phyloP scores from a whole-genome alignment of 1,284 basidiomycete species.

The Vanrija sp. region DNA sequence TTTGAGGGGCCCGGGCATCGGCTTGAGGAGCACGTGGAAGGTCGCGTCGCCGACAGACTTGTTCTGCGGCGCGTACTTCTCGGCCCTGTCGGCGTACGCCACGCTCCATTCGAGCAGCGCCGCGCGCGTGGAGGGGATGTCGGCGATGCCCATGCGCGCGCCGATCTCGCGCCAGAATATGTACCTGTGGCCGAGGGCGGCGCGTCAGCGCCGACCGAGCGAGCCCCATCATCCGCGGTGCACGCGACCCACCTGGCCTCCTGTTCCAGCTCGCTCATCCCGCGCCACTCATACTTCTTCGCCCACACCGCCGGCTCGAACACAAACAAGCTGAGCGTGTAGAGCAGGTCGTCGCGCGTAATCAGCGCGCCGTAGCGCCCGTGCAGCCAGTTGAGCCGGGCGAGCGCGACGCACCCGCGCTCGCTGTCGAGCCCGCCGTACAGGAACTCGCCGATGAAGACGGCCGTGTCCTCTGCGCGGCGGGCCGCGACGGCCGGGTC shows the following conservation, averaged over 20 bases:
- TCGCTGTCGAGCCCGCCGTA: slow-evolving; percentile 8
- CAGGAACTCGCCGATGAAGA: slow-evolving; percentile 15
- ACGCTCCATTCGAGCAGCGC: slow-evolving; percentile 8
- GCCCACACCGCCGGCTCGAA: slow-evolving; percentile 8
- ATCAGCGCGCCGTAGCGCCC: slow-evolving; percentile 11
- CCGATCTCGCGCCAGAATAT: slow-evolving; percentile 18
- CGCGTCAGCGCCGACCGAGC: not conserved
- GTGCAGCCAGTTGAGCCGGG: slow-evolving; percentile 17
- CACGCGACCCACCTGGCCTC: slow-evolving; percentile 10
- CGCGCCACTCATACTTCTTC: slow-evolving; percentile 7
- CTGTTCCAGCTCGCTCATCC: slow-evolving; percentile 8
- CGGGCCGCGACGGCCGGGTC: slow-evolving; percentile 1
- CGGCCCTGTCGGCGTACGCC: slow-evolving; percentile 1
- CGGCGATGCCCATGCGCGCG: slow-evolving; percentile 14
- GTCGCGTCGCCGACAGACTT: slow-evolving; percentile 9
- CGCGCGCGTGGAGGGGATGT: slow-evolving; percentile 8
- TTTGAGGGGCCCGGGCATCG: not conserved
- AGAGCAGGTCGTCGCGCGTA: slow-evolving; percentile 15
- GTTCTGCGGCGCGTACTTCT: slow-evolving; percentile 9
- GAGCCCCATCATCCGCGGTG: not conserved
- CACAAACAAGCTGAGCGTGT: slow-evolving; percentile 12
- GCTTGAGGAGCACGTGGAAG: slow-evolving; percentile 5
- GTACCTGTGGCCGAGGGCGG: slow-evolving; percentile 7
- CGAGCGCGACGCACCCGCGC: slow-evolving; percentile 9
- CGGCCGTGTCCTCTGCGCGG: slow-evolving; percentile 14